Evolutionary conservation across 768 basidiomycete species (phyloP), one percentile per base, ranked within the genome.

Genomic region (Amanita subjunquillea): DNA sequence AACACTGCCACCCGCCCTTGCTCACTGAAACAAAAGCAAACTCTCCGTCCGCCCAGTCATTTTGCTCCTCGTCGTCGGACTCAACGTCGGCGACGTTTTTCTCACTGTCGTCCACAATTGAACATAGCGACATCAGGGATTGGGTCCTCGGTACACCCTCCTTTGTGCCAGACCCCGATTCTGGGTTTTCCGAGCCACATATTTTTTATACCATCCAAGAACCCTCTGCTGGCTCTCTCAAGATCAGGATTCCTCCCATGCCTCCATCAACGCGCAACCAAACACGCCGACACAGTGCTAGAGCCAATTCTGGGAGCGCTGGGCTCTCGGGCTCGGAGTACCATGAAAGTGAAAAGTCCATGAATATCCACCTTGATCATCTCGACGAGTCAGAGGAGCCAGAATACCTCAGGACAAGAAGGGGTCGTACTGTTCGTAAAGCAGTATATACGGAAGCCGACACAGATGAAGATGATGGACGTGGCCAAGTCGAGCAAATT

Each of bases 271-370:
- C 61, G 22, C 64, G 67, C 43, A 69, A 32, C 6, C 32, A 15
- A 5, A 29, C 27, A 9, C 51, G 75, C 40, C 67, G 70, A 23
- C 70, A 69, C 0, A 62, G 59, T 30, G 67, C 69, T 40, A 56
- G 65, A 29, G 63, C 59, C 10, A 63, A 63, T n/a, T 69, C 70
- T 12, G 63, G 62, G 22, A 63, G 67, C 39, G 52, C 53, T 2
- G 68, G 64, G 0, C 64, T 68, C 17, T 76, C 74, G 45, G 75
- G 74, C 17, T 77, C 76, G 3, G 75, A 76, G 59, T 79, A 78
- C 59, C 68, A 72, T 52, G 72, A 67, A 52, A 75, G 74, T 51
- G 76, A 76, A 47, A 72, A 71, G 57, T 74, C 72, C 3, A 64
- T 69, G 50, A 65, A 69, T 41, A 59, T 60, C 49, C 65, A 63